phyloP scores from a whole-genome alignment of 345 rosid genomes.

The Brassica rapa region DNA sequence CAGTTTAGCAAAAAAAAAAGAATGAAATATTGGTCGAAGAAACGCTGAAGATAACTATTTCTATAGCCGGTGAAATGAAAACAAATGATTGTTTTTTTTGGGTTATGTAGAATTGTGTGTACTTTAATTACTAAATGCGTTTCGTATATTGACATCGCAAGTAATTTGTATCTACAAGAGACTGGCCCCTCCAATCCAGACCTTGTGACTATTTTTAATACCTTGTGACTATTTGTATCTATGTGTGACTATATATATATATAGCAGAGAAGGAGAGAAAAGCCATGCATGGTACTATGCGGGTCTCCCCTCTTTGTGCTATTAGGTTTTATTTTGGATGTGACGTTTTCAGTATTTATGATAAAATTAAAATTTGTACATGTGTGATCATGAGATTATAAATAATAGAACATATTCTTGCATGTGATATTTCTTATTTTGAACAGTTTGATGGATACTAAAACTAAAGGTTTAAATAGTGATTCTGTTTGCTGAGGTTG shows the following conservation, averaged over 20 bases:
- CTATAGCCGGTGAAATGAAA: not conserved
- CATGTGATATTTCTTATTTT: constrained; percentile 38
- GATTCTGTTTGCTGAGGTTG: constrained; percentile 36
- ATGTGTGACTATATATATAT: not conserved
- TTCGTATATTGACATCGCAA: not conserved
- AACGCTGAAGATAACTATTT: not conserved
- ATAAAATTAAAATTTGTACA: not conserved
- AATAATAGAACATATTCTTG: constrained; percentile 21
- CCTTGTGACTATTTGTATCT: not conserved
- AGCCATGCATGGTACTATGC: not conserved
- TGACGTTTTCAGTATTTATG: constrained; percentile 31
- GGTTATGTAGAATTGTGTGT: not conserved
- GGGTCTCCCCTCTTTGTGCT: constrained; percentile 16
- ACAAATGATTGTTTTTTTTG: not conserved
- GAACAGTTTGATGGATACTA: constrained; percentile 33
- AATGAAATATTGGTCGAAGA: constrained; percentile 30
- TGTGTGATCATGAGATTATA: constrained; percentile 33
- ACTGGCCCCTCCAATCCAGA: not conserved
- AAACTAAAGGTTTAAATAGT: constrained; percentile 34
- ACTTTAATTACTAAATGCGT: not conserved
- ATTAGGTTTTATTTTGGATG: constrained; percentile 41
- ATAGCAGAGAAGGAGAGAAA: not conserved
- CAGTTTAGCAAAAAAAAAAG: not conserved
- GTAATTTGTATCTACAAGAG: not conserved
- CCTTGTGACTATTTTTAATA: not conserved